These are phyloP conservation scores for Corynascus novoguineensis DNA, from an alignment of 495 filamentous ascomycete genomes.

Conservation along the genomic window DNA sequence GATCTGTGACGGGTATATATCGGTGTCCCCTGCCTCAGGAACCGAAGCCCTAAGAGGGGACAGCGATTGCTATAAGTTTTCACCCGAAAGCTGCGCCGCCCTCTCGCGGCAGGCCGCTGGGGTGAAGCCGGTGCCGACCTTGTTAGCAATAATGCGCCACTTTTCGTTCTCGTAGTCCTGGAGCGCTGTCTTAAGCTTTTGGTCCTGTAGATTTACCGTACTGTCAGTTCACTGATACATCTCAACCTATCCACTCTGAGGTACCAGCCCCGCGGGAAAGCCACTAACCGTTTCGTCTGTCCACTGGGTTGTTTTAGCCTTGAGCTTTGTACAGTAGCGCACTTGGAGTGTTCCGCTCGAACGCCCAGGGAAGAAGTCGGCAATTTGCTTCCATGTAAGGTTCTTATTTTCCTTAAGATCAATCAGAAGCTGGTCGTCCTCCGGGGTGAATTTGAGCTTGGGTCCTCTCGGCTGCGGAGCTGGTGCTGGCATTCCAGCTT, in stretches of 20 bases:
- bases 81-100: slow-evolving; percentile 53
- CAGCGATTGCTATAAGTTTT: slow-evolving; percentile 52
- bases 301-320: slow-evolving; percentile 88
- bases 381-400: slow-evolving; percentile 93
- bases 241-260: neutral
- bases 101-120: slow-evolving; percentile 79
- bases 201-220: slow-evolving; percentile 52
- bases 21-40: slow-evolving; percentile 48
- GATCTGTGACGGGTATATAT: slow-evolving; percentile 39
- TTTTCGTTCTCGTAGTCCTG: slow-evolving; percentile 86
- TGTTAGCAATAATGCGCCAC: slow-evolving; percentile 81
- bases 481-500: slow-evolving; percentile 75
- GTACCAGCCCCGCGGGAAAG: neutral
- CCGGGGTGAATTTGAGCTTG: slow-evolving; percentile 83
- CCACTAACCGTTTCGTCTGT: slow-evolving; percentile 78
- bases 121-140: slow-evolving; percentile 80
- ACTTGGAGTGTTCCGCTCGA: slow-evolving; percentile 87
- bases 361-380: slow-evolving; percentile 85
- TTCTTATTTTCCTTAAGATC: slow-evolving; percentile 89
- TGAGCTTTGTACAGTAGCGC: slow-evolving; percentile 88
- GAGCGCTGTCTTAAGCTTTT: slow-evolving; percentile 70
- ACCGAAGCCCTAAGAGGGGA: slow-evolving; percentile 48
- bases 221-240: neutral
- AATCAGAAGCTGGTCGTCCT: slow-evolving; percentile 78
- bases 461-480: slow-evolving; percentile 71